phyloP scores from a whole-genome alignment of 345 rosid genomes.

The Linum lewisii region DNA sequence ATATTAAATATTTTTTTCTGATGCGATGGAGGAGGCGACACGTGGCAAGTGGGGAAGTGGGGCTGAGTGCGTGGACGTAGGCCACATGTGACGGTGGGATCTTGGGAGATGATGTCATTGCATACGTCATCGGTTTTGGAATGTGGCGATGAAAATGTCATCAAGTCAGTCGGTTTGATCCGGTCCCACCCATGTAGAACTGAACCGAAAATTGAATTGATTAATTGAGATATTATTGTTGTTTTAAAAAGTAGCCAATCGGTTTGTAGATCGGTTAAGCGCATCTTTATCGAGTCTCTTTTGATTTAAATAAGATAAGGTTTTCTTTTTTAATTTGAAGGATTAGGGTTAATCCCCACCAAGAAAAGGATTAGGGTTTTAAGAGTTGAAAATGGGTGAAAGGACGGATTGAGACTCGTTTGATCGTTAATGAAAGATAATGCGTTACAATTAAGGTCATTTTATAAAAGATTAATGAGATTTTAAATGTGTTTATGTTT shows the following conservation, averaged over 20 bases:
- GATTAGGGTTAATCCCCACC: too few relatives aligned
- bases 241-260: background rate
- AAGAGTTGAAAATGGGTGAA: too few relatives aligned
- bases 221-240: background rate
- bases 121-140: slow-evolving; percentile 75
- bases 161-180: slow-evolving; percentile 7
- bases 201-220: background rate
- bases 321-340: too few relatives aligned
- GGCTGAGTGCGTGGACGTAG: slow-evolving; percentile 31
- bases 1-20: background rate
- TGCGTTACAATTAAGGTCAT: too few relatives aligned
- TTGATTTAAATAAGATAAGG: too few relatives aligned
- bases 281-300: too few relatives aligned
- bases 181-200: background rate
- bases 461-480: too few relatives aligned
- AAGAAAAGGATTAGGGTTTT: too few relatives aligned
- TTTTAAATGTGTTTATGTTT: too few relatives aligned
- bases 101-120: slow-evolving; percentile 46
- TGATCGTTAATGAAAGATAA: too few relatives aligned
- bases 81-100: slow-evolving; percentile 26
- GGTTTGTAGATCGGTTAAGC: background rate
- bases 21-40: slow-evolving; percentile 21
- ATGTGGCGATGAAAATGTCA: slow-evolving; percentile 18
- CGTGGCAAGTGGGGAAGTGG: slow-evolving; percentile 40
- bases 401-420: too few relatives aligned